Percentiles rank a stretch among this genome's conserved stretches.
Conservation (phyloP, 2,329 filamentous ascomycete species). For the Fusarium miscanthi region DNA sequence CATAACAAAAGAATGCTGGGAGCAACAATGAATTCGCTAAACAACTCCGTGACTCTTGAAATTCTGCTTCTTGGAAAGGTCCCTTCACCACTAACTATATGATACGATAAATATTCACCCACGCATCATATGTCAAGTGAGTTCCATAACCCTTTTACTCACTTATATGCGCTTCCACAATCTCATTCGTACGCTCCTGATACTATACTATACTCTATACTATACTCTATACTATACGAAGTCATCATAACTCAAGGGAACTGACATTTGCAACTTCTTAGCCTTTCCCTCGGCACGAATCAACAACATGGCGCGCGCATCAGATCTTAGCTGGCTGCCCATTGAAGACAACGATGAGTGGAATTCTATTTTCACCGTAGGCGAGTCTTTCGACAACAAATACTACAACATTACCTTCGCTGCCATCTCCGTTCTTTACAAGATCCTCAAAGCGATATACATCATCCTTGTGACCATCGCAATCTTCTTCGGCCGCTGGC, state of each 20-base stretch:
- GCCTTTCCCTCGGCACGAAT: background rate
- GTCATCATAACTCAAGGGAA: background rate
- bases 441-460: background rate
- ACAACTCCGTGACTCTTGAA: background rate
- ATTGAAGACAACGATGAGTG: conserved; percentile 15
- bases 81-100: background rate
- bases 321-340: conserved; percentile 4
- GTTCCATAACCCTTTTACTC: background rate
- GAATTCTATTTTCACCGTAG: conserved; percentile 12
- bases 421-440: background rate
- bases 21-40: background rate
- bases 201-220: background rate
- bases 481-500: background rate
- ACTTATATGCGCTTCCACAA: background rate
- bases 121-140: background rate
- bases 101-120: background rate
- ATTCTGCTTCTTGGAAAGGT: background rate
- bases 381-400: conserved; percentile 16
- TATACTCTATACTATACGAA: background rate
- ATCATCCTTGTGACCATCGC: conserved; percentile 1
- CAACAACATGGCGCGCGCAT: conserved; percentile 1
- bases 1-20: conserved; percentile 5
- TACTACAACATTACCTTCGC: conserved; percentile 19
- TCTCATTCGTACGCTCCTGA: background rate
- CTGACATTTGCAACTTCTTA: background rate